phyloP scores from a whole-genome alignment of 352 stramenopile genomes.

The Achlya hypogyna region DNA sequence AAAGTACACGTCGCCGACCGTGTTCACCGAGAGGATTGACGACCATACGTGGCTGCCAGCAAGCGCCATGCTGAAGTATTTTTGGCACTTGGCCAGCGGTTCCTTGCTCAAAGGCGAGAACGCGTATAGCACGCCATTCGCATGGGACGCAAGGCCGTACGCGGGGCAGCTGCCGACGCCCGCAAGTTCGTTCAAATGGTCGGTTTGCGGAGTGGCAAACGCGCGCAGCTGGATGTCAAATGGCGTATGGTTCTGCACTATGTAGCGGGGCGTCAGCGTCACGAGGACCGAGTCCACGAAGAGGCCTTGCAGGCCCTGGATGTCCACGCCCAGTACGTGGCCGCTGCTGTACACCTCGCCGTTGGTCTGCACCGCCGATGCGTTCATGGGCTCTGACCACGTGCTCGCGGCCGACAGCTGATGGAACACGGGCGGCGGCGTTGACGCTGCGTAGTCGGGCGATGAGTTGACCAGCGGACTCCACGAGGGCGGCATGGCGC shows the following conservation, averaged over 20 bases:
- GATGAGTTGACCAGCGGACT: constrained; percentile 31
- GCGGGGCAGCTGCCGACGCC: neutral
- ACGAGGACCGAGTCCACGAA: constrained; percentile 70
- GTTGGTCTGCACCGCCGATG: constrained; percentile 76
- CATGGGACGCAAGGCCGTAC: constrained; percentile 41
- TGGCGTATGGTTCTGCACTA: constrained; percentile 74
- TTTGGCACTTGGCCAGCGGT: constrained; percentile 41
- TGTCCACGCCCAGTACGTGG: constrained; percentile 70
- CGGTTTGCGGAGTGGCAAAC: constrained; percentile 52
- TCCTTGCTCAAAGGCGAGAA: constrained; percentile 77
- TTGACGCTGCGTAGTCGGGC: constrained; percentile 42
- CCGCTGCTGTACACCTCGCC: constrained; percentile 62
- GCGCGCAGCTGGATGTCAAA: constrained; percentile 70
- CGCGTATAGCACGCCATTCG: constrained; percentile 64
- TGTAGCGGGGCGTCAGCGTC: constrained; percentile 70
- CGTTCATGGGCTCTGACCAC: constrained; percentile 81
- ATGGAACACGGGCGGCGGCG: constrained; percentile 39
- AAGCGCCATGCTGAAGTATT: constrained; percentile 79
- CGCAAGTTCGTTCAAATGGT: constrained; percentile 46
- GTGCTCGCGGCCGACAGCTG: constrained; percentile 46
- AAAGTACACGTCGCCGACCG: constrained; percentile 65
- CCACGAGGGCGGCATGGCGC: constrained; percentile 50
- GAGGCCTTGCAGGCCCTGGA: constrained; percentile 70
- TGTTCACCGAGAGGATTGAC: constrained; percentile 68
- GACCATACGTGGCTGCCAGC: constrained; percentile 58